phyloP scores from a whole-genome alignment of 139 green algal species.

The Chlamydomonas sphaeroides region DNA sequence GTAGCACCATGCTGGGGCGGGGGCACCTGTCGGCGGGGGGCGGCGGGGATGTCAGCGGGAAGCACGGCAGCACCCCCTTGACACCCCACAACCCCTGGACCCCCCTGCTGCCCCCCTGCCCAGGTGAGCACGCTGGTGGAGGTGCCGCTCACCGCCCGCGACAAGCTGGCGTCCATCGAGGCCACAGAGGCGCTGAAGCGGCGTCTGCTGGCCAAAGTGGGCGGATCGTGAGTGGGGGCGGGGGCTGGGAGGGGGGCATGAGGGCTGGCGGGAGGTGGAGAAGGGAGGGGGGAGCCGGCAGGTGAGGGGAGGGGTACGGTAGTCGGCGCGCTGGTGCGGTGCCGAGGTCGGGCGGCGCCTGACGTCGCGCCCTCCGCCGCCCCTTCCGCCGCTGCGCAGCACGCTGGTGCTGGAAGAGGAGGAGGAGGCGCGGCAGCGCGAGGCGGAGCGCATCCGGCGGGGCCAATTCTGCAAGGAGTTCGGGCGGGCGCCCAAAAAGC shows the following conservation, averaged over 20 bases:
- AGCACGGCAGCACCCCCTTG: no score
- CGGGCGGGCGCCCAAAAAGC: not conserved
- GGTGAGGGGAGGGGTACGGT: not conserved
- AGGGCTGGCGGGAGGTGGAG: no score
- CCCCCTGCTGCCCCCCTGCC: no score
- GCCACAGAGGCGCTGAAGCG: slow-evolving; percentile 42
- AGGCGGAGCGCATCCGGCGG: slow-evolving; percentile 26
- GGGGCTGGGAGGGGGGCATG: no score
- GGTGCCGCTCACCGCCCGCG: slow-evolving; percentile 13
- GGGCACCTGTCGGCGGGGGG: no score
- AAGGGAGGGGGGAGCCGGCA: not conserved
- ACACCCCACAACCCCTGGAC: no score
- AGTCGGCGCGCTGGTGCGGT: no score
- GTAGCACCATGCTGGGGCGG: no score
- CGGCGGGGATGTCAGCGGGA: no score
- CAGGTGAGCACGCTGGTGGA: slow-evolving; percentile 35
- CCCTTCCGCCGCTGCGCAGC: not conserved
- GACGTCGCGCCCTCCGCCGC: no score
- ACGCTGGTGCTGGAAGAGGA: slow-evolving; percentile 38
- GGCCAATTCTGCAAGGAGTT: slow-evolving; percentile 26
- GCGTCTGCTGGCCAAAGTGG: slow-evolving; percentile 27
- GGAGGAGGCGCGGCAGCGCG: slow-evolving; percentile 7
- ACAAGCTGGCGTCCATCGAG: slow-evolving; percentile 37
- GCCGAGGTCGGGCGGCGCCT: no score
- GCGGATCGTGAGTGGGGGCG: no score